phyloP scores from a whole-genome alignment of 768 basidiomycete species.

The Albatrellus ellisii region DNA sequence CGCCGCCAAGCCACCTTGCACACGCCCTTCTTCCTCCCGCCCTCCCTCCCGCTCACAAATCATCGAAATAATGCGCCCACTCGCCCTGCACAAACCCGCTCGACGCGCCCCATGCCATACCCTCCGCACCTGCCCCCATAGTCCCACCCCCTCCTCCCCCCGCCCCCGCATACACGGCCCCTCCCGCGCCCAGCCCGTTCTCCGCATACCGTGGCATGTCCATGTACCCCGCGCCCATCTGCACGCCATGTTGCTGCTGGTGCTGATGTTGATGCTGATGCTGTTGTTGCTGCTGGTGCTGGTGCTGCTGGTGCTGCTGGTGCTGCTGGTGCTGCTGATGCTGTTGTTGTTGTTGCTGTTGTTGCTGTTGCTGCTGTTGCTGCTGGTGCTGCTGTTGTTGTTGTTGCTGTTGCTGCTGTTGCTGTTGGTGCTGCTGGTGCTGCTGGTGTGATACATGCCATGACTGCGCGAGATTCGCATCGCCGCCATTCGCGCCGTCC shows the following conservation, averaged over 20 bases:
- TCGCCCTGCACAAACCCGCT: slow-evolving; percentile 56
- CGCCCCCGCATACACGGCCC: not conserved
- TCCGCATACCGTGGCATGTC: slow-evolving; percentile 1
- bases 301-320: slow-evolving; percentile 3
- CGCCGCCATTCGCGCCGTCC: not conserved
- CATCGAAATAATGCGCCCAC: slow-evolving; percentile 26
- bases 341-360: not conserved
- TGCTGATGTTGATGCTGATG: slow-evolving; percentile 3
- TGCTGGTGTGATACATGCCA: not conserved
- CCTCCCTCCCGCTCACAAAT: too few relatives aligned
- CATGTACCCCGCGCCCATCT: not conserved
- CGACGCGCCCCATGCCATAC: slow-evolving; percentile 45
- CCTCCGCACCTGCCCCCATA: slow-evolving; percentile 35
- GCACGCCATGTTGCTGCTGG: not conserved
- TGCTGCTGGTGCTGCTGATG: slow-evolving; percentile 2
- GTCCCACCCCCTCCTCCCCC: not conserved
- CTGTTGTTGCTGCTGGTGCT: slow-evolving; percentile 3
- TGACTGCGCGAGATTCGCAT: not conserved
- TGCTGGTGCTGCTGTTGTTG: not conserved
- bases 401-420: not conserved
- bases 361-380: not conserved
- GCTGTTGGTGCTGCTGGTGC: not conserved
- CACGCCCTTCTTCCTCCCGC: too few relatives aligned
- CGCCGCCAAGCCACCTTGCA: too few relatives aligned
- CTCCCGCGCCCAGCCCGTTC: not conserved